Base-by-base conservation (phyloP, 805 yeast species). In the Candida morakotiae region DNA sequence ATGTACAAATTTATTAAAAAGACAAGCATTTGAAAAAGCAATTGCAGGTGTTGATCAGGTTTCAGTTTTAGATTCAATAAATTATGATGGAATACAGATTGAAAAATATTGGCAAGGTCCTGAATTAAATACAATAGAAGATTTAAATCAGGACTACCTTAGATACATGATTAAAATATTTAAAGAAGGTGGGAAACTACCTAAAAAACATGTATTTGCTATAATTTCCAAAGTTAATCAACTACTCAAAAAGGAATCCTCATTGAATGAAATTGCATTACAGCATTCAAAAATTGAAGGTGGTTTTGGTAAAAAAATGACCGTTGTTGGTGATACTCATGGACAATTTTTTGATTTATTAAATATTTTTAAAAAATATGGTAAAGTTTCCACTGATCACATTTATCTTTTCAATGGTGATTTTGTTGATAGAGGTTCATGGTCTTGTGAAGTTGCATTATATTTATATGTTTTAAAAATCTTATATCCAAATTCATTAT, bases 281-380 rank as follows among this genome's bases (percentile, higher is more conserved):
- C 62, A 63, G 6, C 67, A 64, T 37, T 50, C 61, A 4, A 42
- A 59, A 38, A 40, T 60, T 15, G 34, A 38, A 4, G 31, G 22
- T 5, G 26, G 29, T 6, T 40, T 41, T 11, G 63, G 69, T 53
- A 59, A 67, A 38, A 74, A 65, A 42, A 69, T 91, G 32, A 87
- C 97, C 1, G 85, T 93, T 8, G 93, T 95, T 49, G 98, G 98
- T 47, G 98, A 93, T 59, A 91, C 97, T 0, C 98, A 93, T 58
- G 98, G 98, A 28, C 98, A 93, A 62, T 88, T 84, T 56, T 91
- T 76, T 52, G 98, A 93, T 56, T 80, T 93, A 36, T 62, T 91
- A 51, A 83, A 88, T 55, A 71, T 93, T 37, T 91, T 93, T 60
- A 59, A 72, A 23, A 70, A 56, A 30, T 89, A 79, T 53, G 98